Evolutionary conservation across 2,329 filamentous ascomycete species (phyloP), one percentile per base, ranked within the genome.

Genomic region (Onygenales sp.): DNA sequence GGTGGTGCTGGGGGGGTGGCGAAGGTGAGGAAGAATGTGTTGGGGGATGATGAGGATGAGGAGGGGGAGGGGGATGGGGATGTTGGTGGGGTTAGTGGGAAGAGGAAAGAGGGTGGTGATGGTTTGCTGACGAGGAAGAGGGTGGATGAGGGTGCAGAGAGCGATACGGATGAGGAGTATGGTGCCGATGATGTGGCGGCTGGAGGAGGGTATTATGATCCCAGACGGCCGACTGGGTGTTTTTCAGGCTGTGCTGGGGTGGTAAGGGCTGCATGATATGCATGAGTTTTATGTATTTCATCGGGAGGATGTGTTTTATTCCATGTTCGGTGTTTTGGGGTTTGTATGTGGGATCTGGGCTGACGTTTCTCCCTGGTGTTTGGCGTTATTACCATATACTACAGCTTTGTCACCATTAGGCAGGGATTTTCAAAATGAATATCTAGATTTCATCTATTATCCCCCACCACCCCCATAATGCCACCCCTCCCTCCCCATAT

Each of bases 151-250:
- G 82, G 85, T 59, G 83, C 78, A 1, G 85, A 87, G 50, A 84
- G 86, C 57, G 85, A 88, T 60, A 84, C 79, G 2, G 87, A 89
- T 64, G 81, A 86, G 58, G 74, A 84, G 50, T 87, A 87, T 65
- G 75, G 55, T 13, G 57, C 55, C 41, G 60, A 63, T 61, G 54
- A 59, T 47, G 32, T 52, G 14, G 27, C 35, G 33, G 51, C 67
- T 10, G 71, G 64, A 0, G 72, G 69, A 53, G 74, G 72, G 6
- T 75, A 77, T 59, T 81, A 81, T 63, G 73, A 80, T 62, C 78
- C 78, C 36, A 68, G 68, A 11, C 71, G 66, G 51, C 78, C 78
- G 27, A 80, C 77, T 2, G 76, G 69, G 31, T 81, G 78, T 63
- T 68, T 63, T 57, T 57, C 59, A 27, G 65, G 60, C 5, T 76